Base-by-base conservation (phyloP, 345 rosid genomes). In the Cardamine chenopodiifolia region DNA sequence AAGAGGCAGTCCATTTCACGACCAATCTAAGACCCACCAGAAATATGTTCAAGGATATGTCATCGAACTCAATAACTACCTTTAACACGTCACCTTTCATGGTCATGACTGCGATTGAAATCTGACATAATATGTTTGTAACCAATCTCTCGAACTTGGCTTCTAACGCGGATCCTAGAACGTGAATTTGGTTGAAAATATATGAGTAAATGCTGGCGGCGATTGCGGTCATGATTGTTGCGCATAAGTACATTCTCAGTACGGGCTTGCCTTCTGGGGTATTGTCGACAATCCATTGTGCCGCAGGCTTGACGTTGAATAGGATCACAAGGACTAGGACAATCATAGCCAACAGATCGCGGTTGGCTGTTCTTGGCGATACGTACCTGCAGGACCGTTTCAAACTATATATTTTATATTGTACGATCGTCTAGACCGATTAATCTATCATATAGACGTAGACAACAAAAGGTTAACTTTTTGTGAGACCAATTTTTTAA, bases 141-240 rank as follows among this genome's bases (percentile, higher is more conserved):
- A 49, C 56, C 56, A 79, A 45, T 15, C 75, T 56, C 19, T 79
- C 82, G 14, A 62, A 74, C 57, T 69, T 68, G 52, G 59, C 71
- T 39, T 67, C 79, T 48, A 73, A 74, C 0, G 82, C 82, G 20
- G 82, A 73, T 20, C 82, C 79, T 13, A 73, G 3, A 47, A 74
- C 71, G 17, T 55, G 9, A 9, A 73, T 47, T 9, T 68, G 71
- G 70, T 74, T 74, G 68, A 73, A 70, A 17, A 26, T 1, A 0
- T 35, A 8, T 55, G 72, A 1, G 48, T 37, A 60, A 7, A 68
- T 39, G 32, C 75, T 60, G 2, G 75, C 65, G 3, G 53, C 71
- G 44, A 79, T 35, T 22, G 78, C 74, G 1, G 64, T 48, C 66
- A 79, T 6, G 57, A 69, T 40, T 39, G 32, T 47, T 25, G 19